Evolutionary conservation across 2,329 filamentous ascomycete species (phyloP).

Genomic region (Lachnellula cervina): DNA sequence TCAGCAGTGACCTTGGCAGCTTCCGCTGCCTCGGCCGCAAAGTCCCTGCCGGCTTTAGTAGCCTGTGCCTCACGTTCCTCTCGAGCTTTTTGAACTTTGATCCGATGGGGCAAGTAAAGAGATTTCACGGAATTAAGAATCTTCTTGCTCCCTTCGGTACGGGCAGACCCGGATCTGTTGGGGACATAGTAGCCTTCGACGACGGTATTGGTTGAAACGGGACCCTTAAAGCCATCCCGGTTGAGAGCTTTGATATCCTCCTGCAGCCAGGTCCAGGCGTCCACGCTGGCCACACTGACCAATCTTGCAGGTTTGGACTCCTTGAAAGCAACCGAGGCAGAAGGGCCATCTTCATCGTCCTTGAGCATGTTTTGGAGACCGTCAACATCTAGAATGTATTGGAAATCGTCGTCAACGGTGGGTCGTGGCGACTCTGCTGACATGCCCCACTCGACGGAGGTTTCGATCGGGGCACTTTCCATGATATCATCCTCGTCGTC

Average conservation of each 20-base stretch:
- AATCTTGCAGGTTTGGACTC: conserved; percentile 41
- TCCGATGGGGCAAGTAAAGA: conserved; percentile 94
- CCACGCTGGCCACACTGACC: conserved; percentile 38
- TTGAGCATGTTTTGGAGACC: conserved; percentile 66
- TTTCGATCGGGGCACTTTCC: conserved; percentile 37
- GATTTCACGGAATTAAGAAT: conserved; percentile 97
- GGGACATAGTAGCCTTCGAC: conserved; percentile 74
- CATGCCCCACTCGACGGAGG: conserved; percentile 52
- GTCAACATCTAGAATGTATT: conserved; percentile 62
- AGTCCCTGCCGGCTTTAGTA: conserved; percentile 62
- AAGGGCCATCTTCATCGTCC: conserved; percentile 61
- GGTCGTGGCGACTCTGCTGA: conserved; percentile 53
- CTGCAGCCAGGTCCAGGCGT: conserved; percentile 66
- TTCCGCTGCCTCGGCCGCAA: conserved; percentile 61
- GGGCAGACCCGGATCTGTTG: conserved; percentile 77
- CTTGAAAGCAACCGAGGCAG: conserved; percentile 48
- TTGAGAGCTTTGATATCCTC: conserved; percentile 69
- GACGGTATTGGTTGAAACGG: conserved; percentile 33
- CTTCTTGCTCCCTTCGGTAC: conserved; percentile 91
- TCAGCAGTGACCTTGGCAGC: conserved; percentile 70
- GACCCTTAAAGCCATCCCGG: conserved; percentile 48
- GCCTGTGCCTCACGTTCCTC: conserved; percentile 83
- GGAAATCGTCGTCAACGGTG: conserved; percentile 62
- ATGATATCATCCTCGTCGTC: conserved; percentile 29
- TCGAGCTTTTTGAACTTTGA: conserved; percentile 87